Conservation (phyloP, 352 stramenopile species). For the Globisporangium echinulatum region DNA sequence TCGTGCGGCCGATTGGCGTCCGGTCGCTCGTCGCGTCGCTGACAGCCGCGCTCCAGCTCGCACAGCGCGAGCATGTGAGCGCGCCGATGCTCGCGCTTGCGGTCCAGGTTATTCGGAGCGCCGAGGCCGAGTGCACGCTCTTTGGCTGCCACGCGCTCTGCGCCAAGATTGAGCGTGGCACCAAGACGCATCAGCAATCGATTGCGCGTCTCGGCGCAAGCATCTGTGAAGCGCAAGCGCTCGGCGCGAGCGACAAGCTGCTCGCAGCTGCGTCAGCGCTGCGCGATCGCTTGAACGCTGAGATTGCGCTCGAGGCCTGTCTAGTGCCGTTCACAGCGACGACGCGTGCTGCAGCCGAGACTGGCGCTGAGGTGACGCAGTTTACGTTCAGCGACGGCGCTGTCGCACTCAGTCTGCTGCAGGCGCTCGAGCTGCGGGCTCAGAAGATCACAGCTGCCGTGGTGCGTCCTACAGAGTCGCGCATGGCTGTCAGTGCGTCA, state of each 20-base stretch:
- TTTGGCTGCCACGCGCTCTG: conserved; percentile 68
- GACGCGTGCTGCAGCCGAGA: conserved; percentile 14
- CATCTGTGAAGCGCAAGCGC: conserved; percentile 39
- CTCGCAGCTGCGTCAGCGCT: conserved; percentile 31
- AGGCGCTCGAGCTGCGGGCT: conserved; percentile 58
- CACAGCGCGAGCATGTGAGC: conserved; percentile 40
- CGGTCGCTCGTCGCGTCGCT: conserved; percentile 60
- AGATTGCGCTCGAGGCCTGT: conserved; percentile 58
- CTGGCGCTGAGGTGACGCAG: conserved; percentile 17
- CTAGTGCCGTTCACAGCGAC: conserved; percentile 38
- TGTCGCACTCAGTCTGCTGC: conserved; percentile 42
- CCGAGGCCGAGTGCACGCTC: conserved; percentile 76
- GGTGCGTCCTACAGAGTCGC: conserved; percentile 12
- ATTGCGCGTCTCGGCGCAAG: conserved; percentile 64
- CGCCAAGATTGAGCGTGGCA: conserved; percentile 49
- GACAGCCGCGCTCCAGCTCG: conserved; percentile 43
- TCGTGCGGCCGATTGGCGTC: conserved; percentile 62
- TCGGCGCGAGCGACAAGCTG: conserved; percentile 54
- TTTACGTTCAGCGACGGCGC: conserved; percentile 56
- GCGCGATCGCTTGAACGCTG: conserved; percentile 52
- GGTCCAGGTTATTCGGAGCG: conserved; percentile 59
- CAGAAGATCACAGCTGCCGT: conserved; percentile 46
- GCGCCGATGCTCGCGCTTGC: conserved; percentile 48
- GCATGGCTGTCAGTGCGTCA: not conserved
- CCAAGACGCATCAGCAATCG: conserved; percentile 38